Conservation (phyloP, 2,329 filamentous ascomycete genomes). For the Daldinia sp. region DNA sequence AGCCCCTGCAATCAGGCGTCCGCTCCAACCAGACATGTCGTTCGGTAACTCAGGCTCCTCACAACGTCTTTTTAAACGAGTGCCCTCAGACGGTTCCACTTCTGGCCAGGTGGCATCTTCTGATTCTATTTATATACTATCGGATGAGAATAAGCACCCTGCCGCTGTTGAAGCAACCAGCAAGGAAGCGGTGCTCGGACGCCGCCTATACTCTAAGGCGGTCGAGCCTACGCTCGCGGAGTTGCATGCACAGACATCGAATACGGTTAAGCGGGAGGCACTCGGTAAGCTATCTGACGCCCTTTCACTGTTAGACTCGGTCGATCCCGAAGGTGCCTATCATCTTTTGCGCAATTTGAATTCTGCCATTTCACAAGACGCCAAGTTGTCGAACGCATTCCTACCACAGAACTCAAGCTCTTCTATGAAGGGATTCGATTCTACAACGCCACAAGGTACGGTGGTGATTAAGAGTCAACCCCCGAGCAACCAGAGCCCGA, state of each 20-base stretch:
- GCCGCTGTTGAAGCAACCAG: constrained; percentile 65
- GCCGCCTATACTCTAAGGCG: constrained; percentile 80
- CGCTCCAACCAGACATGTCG: constrained; percentile 86
- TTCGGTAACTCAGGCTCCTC: constrained; percentile 95
- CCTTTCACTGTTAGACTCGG: constrained; percentile 81
- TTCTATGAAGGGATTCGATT: constrained; percentile 43
- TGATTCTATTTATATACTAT: constrained; percentile 53
- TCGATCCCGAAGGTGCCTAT: constrained; percentile 91
- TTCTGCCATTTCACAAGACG: constrained; percentile 74
- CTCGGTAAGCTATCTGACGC: constrained; percentile 85
- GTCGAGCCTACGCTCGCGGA: constrained; percentile 87
- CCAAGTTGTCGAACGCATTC: constrained; percentile 66
- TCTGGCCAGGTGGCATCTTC: constrained; percentile 51
- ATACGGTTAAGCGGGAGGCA: constrained; percentile 76
- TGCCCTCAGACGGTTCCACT: constrained; percentile 73
- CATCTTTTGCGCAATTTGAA: constrained; percentile 82
- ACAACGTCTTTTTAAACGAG: constrained; percentile 88
- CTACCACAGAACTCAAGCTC: constrained; percentile 52
- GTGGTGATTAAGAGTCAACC: constrained; percentile 63
- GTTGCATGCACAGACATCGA: constrained; percentile 79
- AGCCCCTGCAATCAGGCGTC: constrained; percentile 69
- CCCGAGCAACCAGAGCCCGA: constrained; percentile 51
- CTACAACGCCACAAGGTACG: constrained; percentile 60
- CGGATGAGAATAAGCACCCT: constrained; percentile 72
- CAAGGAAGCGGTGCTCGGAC: constrained; percentile 85